Base-by-base conservation (phyloP, 139 green algal genomes). In the Ulvella scutata region DNA sequence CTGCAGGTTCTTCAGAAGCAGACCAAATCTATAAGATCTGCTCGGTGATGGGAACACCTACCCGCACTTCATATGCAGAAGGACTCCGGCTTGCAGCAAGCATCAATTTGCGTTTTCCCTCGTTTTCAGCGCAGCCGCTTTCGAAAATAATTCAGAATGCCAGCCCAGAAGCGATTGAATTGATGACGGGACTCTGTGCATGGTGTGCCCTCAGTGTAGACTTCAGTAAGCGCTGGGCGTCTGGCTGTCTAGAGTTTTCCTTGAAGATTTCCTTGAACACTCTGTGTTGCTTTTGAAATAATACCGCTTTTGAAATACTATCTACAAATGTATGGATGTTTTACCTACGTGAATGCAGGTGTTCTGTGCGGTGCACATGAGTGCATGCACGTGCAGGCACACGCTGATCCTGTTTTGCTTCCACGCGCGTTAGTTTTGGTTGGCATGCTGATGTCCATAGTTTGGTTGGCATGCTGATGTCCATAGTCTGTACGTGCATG, bases 1-100 rank as follows among this genome's bases (percentile, higher is more conserved):
- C 37, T 73, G 80, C 76, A 73, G 35, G 44, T 79, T 67, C 43
- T 60, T 77, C 80, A 72, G 86, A 98, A 87, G 85, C 88, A 2
- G 93, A 98, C 60, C 87, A 97, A 87, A 89, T 98, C 38, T 91
- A 92, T 81, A 96, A 96, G 84, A 96, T 98, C 60, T 95, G 89
- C 78, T 79, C 39, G 37, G 85, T 98, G 35, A 82, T 98, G 79
- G 93, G 93, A 43, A 93, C 88, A 0, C 93, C 93, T 44, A 96
- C 84, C 0, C 38, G 76, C 35, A 61, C 87, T 59, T 90, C 67
- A 1, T 98, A 92, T 91, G 88, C 91, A 1, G 91, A 97, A 33
- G 93, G 93, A 1, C 61, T 96, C 38, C 84, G 88, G 74, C 87
- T 97, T 40, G 91, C 92, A 31, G 78, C 82, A 2, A 77, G 82